Evolutionary conservation across 1,284 basidiomycete genomes (phyloP).

Genomic region (Crocinoboletus sp.): DNA sequence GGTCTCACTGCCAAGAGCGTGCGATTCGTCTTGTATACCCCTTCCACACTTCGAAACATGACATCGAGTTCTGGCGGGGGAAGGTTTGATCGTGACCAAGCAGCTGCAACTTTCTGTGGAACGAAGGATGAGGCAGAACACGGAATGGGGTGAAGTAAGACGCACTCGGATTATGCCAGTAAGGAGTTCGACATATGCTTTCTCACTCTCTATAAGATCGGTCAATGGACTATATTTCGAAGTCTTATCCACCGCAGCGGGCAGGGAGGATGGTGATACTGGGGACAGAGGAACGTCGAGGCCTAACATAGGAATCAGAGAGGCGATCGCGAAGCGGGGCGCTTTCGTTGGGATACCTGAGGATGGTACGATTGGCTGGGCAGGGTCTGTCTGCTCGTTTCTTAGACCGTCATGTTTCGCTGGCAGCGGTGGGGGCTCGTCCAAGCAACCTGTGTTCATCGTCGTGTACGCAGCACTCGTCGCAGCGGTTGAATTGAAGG

Average conservation of each 20-base stretch:
- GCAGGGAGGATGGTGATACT: conserved; percentile 24
- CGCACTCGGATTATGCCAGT: conserved; percentile 88
- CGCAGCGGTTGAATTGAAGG: background rate
- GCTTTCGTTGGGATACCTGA: conserved; percentile 24
- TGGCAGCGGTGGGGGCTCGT: conserved; percentile 27
- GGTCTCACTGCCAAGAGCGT: conserved; percentile 65
- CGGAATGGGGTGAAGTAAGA: conserved; percentile 14
- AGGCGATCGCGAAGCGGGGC: conserved; percentile 8
- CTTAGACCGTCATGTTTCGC: conserved; percentile 30
- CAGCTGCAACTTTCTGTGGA: conserved; percentile 86
- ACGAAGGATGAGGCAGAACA: conserved; percentile 15
- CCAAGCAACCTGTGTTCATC: background rate
- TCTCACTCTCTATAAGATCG: conserved; percentile 94
- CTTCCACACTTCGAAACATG: conserved; percentile 94
- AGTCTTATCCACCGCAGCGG: conserved; percentile 39
- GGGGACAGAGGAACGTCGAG: conserved; percentile 30
- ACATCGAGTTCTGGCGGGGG: conserved; percentile 89
- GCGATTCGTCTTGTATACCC: conserved; percentile 89
- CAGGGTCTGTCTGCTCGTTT: background rate
- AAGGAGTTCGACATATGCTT: conserved; percentile 87
- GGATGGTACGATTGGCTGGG: conserved; percentile 27
- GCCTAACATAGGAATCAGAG: conserved; percentile 21
- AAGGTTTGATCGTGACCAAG: conserved; percentile 94
- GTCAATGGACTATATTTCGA: conserved; percentile 79
- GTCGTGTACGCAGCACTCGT: conserved; percentile 1